Evolutionary conservation across 495 filamentous ascomycete genomes (phyloP), one percentile per base, ranked within the genome.

Genomic region (Aspergillus nanangensis): DNA sequence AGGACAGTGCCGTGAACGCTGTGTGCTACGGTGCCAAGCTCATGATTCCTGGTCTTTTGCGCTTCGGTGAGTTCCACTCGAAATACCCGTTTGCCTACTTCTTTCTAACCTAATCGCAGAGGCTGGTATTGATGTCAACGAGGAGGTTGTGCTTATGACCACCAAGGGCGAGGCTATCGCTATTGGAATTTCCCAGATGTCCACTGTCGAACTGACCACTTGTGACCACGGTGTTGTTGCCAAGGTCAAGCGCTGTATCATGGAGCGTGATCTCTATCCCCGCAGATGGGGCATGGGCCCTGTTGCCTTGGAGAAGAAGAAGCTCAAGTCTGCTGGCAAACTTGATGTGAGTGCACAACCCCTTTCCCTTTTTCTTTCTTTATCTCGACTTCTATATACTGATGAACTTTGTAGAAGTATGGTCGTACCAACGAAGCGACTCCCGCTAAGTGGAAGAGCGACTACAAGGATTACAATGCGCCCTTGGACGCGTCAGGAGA

Each of bases 131-230:
- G 86, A 94, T 65, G 76, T 89, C 47, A 78, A 89, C 56, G 90
- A 94, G 59, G 90, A 96, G 62, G 86, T 98, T 61, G 90, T 98
- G 21, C 71, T 98, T 33, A 96, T 97, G 80, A 96, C 92, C 22
- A 96, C 91, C 47, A 98, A 98, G 77, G 93, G 93, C 48, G 93
- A 98, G 71, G 93, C 93, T 17, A 96, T 98, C 55, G 93, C 93
- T 38, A 77, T 97, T 31, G 93, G 86, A 57, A 92, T 95, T 57
- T 89, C 93, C 14, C 87, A 91, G 69, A 97, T 97, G 91, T 91
- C 87, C 11, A 90, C 90, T 2, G 87, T 92, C 44, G 88, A 94
- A 66, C 82, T 98, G 59, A 81, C 86, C 8, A 87, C 86, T 36
- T 95, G 90, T 66, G 88, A 95, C 62, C 94, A 98, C 66, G 94